Evolutionary conservation across 805 yeast species (phyloP).

Genomic region (Hemisphaericaspora nanyangensis): DNA sequence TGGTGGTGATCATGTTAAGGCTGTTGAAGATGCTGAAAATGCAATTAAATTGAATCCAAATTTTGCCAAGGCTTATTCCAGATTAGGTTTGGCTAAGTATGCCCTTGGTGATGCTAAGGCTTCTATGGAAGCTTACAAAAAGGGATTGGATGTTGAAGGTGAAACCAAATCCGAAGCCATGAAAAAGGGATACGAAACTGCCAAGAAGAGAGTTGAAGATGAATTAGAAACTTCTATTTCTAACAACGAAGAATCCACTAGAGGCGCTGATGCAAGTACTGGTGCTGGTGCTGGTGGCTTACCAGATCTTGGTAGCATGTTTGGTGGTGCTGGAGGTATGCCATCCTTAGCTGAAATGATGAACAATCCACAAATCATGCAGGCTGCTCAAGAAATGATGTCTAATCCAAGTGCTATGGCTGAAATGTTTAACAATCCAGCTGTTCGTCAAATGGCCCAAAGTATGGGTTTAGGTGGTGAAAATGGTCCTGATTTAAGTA

Average conservation of each 20-base stretch:
- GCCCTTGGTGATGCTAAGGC: constrained; percentile 93
- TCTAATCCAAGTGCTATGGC: constrained; percentile 74
- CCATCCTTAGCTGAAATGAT: constrained; percentile 65
- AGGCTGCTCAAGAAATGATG: constrained; percentile 87
- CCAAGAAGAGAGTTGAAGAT: constrained; percentile 81
- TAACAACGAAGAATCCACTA: constrained; percentile 21
- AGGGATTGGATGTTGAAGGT: constrained; percentile 86
- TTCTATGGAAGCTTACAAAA: constrained; percentile 84
- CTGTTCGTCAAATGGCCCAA: constrained; percentile 79
- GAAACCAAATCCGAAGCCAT: constrained; percentile 80
- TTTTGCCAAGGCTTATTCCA: constrained; percentile 90
- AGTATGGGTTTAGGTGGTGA: constrained; percentile 67
- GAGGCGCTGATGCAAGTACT: constrained; percentile 37
- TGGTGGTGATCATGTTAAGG: constrained; percentile 64
- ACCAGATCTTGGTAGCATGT: constrained; percentile 73
- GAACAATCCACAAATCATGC: constrained; percentile 89
- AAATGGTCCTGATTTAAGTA: constrained; percentile 55
- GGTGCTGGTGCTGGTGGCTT: constrained; percentile 51
- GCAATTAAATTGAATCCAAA: constrained; percentile 76
- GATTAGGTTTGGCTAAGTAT: constrained; percentile 90
- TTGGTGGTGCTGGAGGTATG: constrained; percentile 72
- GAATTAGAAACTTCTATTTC: constrained; percentile 48
- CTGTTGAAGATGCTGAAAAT: constrained; percentile 76
- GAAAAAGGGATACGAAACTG: constrained; percentile 91
- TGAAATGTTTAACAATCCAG: constrained; percentile 76